A percentile compares a stretch with the other conserved stretches of the same genome.
These are phyloP conservation scores for Cornus florida DNA, from an alignment of 148 eudicot species.

Conservation along the genomic window DNA sequence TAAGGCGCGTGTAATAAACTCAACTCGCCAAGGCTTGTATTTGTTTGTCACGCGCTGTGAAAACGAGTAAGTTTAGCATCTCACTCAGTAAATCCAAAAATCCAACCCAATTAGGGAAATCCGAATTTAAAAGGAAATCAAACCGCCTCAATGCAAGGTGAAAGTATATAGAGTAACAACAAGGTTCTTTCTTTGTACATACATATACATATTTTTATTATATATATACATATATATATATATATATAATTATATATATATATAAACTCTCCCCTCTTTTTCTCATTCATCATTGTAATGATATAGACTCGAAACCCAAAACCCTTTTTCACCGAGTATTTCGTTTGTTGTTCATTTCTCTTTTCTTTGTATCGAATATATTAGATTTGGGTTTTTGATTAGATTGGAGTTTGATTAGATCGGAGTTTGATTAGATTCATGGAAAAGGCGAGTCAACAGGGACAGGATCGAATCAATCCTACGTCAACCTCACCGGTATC, in stretches of 20 bases:
- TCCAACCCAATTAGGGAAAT: too few relatives aligned
- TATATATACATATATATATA: not conserved
- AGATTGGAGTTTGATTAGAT: not conserved
- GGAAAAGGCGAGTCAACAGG: slow-evolving; percentile 42
- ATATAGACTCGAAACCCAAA: not conserved
- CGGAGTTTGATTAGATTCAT: slow-evolving; percentile 12
- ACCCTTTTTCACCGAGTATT: not conserved
- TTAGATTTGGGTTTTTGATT: not conserved
- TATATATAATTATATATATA: not conserved
- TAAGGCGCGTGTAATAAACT: too few relatives aligned
- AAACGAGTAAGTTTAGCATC: too few relatives aligned
- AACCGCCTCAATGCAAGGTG: too few relatives aligned
- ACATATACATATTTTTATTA: too few relatives aligned
- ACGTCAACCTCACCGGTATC: slow-evolving; percentile 15
- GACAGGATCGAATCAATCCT: slow-evolving; percentile 11
- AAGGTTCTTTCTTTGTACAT: not conserved
- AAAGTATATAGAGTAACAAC: not conserved
- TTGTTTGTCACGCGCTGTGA: too few relatives aligned
- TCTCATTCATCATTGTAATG: too few relatives aligned
- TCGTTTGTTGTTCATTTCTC: not conserved
- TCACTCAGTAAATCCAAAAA: too few relatives aligned
- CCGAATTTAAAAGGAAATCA: too few relatives aligned
- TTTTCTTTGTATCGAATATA: not conserved
- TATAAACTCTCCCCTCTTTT: slow-evolving; percentile 7
- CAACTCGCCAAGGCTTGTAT: too few relatives aligned